Base-by-base conservation (phyloP, 257 asterid species). In the Lycium ferocissimum region DNA sequence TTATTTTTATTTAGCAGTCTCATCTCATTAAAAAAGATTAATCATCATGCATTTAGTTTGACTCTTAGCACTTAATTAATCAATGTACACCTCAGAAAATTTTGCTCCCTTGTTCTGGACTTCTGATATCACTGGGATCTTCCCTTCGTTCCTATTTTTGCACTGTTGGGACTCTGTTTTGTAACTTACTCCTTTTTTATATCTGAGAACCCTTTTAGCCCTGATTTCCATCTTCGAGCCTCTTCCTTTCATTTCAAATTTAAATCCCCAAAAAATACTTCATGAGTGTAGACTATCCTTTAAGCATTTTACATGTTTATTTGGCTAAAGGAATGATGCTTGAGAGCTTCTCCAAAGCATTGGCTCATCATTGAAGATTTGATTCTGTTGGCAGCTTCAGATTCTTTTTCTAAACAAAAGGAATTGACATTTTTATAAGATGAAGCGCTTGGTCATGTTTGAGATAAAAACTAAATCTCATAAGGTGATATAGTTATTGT, bases 41-140 rank as follows among this genome's bases (percentile, higher is more conserved):
- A 78, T 53, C 65, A 33, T 53, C 51, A 78, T 78, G 47, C 43
- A 53, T 53, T 78, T 78, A 14, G 82, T 20, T 78, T 14, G 82
- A 78, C 17, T 78, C 66, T 54, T 78, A 49, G 9, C 54, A 40
- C 45, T 40, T 40, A 40, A 40, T 40, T 40, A 40, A 40, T 40
- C 45, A 40, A 40, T 40, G 6, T 40, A 40, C 45, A 40, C 45
- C 45, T 40, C 5, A 69, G 13, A 67, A 67, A 37, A 67, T 15
- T 67, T 67, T 67, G 49, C 49, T 66, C 47, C 73, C 73, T 66
- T 66, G 17, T 66, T 33, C 47, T 66, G n/a, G 73, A 66, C n/a
- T 33, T 66, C 73, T 66, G n/a, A n/a, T 66, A 33, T n/a, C n/a
- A 66, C 73, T 66, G n/a, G 26, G 20, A 66, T 66, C 10, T 66